Conservation (phyloP, 73 alveolate genomes). For the Paramecium primaurelia region DNA sequence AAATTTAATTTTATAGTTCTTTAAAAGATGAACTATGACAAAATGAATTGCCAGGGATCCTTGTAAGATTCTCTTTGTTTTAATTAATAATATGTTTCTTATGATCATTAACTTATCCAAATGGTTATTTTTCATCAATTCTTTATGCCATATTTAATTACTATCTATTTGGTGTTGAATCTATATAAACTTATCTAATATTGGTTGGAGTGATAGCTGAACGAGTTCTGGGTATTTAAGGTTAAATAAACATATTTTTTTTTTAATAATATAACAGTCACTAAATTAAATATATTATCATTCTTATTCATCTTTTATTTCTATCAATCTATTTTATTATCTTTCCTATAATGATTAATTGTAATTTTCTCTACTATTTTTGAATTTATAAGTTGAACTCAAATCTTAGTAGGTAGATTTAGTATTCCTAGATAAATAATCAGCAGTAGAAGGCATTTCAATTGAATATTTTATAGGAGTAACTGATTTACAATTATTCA, state of each 20-base stretch:
- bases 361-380: background rate
- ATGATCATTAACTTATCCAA: background rate
- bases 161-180: background rate
- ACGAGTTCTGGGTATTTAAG: background rate
- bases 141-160: background rate
- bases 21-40: background rate
- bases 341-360: background rate
- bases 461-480: conserved; percentile 30
- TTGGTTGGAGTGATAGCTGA: background rate
- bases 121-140: background rate
- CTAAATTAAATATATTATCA: background rate
- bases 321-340: background rate
- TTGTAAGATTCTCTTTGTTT: background rate
- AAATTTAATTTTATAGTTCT: background rate
- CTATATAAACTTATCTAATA: background rate
- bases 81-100: background rate
- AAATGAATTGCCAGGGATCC: background rate
- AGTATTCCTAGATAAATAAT: background rate
- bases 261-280: background rate
- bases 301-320: conserved; percentile 6
- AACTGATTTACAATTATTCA: background rate
- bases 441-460: conserved; percentile 19
- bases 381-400: background rate
- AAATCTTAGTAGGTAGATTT: conserved; percentile 8
- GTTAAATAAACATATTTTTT: background rate